Evolutionary conservation across 768 basidiomycete genomes (phyloP).

Genomic region (Candolleomyces aberdarensis): DNA sequence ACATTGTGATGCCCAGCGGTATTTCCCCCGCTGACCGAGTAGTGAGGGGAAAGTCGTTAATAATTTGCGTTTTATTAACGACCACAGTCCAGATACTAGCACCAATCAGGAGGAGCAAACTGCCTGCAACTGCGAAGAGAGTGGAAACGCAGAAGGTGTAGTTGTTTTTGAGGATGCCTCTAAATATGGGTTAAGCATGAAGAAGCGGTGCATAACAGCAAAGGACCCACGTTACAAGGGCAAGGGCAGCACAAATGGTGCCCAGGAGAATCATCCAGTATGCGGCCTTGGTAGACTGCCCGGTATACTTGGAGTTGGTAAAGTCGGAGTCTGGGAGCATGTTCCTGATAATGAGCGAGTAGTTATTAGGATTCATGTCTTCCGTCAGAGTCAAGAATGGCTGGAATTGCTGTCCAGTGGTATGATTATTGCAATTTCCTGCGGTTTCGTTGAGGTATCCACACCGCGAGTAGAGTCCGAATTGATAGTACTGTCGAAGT

Average conservation of each 20-base stretch:
- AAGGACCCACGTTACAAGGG: conserved; percentile 60
- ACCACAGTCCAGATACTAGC: conserved; percentile 78
- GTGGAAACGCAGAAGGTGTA: conserved; percentile 68
- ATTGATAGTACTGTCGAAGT: conserved; percentile 68
- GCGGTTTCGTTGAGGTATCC: conserved; percentile 58
- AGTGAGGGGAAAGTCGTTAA: conserved; percentile 50
- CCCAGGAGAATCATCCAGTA: conserved; percentile 77
- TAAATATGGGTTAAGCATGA: conserved; percentile 25
- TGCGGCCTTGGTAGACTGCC: conserved; percentile 60
- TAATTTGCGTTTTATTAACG: conserved; percentile 55
- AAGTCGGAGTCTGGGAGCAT: conserved; percentile 49
- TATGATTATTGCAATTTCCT: conserved; percentile 64
- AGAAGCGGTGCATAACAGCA: conserved; percentile 4
- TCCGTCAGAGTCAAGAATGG: conserved; percentile 63
- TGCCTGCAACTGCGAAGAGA: conserved; percentile 55
- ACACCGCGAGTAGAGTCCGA: conserved; percentile 81
- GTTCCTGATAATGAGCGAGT: conserved; percentile 48
- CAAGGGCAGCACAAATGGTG: conserved; percentile 61
- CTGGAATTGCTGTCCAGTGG: conserved; percentile 54
- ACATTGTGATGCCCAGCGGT: conserved; percentile 60
- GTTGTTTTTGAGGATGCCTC: conserved; percentile 65
- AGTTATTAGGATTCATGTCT: conserved; percentile 63
- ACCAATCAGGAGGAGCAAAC: conserved; percentile 62
- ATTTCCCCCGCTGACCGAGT: conserved; percentile 25
- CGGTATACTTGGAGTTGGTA: conserved; percentile 58